Conservation (phyloP, 495 filamentous ascomycete genomes). For the Hypoxylon lienhwacheense region DNA sequence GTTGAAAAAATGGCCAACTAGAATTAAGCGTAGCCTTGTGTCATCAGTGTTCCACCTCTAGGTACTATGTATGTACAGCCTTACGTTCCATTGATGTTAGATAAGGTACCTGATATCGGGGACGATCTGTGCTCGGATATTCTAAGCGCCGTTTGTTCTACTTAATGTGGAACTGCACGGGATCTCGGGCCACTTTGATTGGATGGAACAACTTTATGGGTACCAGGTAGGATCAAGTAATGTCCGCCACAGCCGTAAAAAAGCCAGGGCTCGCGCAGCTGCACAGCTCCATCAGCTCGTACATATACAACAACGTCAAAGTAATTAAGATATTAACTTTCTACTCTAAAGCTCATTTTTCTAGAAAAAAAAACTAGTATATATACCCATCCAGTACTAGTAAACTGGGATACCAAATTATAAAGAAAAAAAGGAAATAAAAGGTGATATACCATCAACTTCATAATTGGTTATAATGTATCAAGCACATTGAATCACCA, state of each 20-base stretch:
- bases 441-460: no score
- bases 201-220: background rate
- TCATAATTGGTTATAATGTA: no score
- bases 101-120: no score
- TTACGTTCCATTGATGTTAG: no score
- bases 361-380: no score
- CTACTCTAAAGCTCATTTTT: no score
- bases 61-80: no score
- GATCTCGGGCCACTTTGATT: background rate
- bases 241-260: background rate
- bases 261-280: conserved; percentile 10
- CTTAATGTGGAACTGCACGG: background rate
- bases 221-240: conserved; percentile 10
- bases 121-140: conserved; percentile 17
- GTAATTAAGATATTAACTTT: background rate
- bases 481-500: no score
- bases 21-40: background rate
- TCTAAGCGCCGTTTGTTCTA: conserved; percentile 10
- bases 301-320: conserved; percentile 9
- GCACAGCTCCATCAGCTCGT: conserved; percentile 24
- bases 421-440: no score
- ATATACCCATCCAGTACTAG: no score
- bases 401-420: no score
- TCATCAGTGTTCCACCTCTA: no score
- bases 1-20: background rate